These are phyloP conservation scores for Arthroderma sp. DNA, from an alignment of 2,329 filamentous ascomycete species.

Conservation along the genomic window DNA sequence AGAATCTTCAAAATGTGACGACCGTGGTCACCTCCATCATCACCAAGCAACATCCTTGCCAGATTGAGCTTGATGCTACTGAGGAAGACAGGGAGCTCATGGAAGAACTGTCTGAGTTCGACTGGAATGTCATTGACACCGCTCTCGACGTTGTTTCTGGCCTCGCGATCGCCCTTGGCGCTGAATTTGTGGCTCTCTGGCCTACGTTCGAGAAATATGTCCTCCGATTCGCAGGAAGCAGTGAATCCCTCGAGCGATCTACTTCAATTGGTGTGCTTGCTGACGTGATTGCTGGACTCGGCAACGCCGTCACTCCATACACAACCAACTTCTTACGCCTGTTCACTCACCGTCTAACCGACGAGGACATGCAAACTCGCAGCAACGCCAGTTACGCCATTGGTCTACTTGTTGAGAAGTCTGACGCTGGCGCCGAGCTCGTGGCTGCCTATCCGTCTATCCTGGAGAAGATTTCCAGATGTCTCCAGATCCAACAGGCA, in stretches of 20 bases:
- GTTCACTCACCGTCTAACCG: constrained; percentile 71
- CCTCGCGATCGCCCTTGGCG: constrained; percentile 68
- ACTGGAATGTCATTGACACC: constrained; percentile 94
- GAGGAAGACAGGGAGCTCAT: constrained; percentile 63
- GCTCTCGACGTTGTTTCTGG: constrained; percentile 83
- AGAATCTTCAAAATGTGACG: constrained; percentile 63
- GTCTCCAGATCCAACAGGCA: constrained; percentile 64
- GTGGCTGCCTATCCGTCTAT: constrained; percentile 65
- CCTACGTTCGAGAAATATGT: constrained; percentile 91
- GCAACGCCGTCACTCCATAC: constrained; percentile 64
- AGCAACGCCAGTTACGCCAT: constrained; percentile 90
- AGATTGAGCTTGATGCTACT: constrained; percentile 75
- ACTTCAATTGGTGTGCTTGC: constrained; percentile 86
- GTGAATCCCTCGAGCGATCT: constrained; percentile 75
- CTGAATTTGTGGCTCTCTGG: constrained; percentile 76
- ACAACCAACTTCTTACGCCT: constrained; percentile 66
- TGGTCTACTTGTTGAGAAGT: constrained; percentile 73
- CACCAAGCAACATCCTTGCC: constrained; percentile 82
- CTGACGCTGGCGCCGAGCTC: constrained; percentile 60
- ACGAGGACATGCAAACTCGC: constrained; percentile 83
- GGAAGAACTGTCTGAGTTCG: constrained; percentile 80
- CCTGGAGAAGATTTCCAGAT: constrained; percentile 71
- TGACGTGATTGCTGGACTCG: constrained; percentile 80
- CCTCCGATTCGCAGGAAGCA: constrained; percentile 74
- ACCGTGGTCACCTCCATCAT: constrained; percentile 67